A percentile compares a stretch with the other conserved stretches of the same genome.
phyloP scores from a whole-genome alignment of 2,329 filamentous ascomycete species.

The Aspergillus brasiliensis region DNA sequence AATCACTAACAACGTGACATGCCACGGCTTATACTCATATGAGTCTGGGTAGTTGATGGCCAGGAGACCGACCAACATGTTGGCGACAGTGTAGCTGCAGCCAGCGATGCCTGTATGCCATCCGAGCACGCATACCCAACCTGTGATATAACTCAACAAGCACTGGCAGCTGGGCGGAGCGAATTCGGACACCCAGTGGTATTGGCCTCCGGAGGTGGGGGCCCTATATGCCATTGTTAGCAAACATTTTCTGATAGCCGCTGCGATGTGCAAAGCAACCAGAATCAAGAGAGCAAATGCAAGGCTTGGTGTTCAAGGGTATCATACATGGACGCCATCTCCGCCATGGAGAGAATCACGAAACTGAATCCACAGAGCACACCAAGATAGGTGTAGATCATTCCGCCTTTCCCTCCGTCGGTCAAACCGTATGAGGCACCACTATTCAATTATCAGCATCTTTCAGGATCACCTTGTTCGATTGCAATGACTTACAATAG shows the following conservation, averaged over 20 bases:
- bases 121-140: conserved; percentile 41
- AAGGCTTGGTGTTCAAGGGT: neutral
- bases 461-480: neutral
- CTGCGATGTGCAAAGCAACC: too few species aligned
- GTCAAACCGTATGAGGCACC: conserved; percentile 33
- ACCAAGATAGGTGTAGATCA: conserved; percentile 42
- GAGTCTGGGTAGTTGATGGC: conserved; percentile 33
- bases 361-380: conserved; percentile 41
- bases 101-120: conserved; percentile 41
- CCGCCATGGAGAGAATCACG: conserved; percentile 43
- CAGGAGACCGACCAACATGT: conserved; percentile 39
- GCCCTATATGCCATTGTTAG: conserved; percentile 22
- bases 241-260: too few species aligned
- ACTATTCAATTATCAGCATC: conserved; percentile 5
- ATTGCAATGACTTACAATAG: neutral
- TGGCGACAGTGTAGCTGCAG: conserved; percentile 36
- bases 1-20: conserved; percentile 42
- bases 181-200: conserved; percentile 46
- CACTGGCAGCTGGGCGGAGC: conserved; percentile 35
- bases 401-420: conserved; percentile 39
- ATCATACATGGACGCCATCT: conserved; percentile 50
- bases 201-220: conserved; percentile 44
- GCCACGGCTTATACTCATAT: conserved; percentile 32
- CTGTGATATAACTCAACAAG: conserved; percentile 42
- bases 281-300: too few species aligned